Conservation (phyloP, 768 basidiomycete species). For the Guyanaporus albipodus region DNA sequence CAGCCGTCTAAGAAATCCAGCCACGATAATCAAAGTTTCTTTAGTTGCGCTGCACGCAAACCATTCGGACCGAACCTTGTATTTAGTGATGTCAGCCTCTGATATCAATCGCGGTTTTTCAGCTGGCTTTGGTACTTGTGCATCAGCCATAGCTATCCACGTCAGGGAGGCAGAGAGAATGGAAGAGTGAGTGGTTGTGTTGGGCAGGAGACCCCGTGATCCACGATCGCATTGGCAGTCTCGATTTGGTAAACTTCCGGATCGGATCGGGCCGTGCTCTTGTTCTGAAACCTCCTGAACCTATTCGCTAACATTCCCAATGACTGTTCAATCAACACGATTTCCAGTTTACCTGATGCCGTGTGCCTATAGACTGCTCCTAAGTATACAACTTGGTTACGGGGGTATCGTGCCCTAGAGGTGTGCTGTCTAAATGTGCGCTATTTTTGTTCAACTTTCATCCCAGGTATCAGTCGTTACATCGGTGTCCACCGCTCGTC, state of each 20-base stretch:
- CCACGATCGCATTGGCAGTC: constrained; percentile 9
- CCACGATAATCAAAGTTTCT: constrained; percentile 6
- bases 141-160: constrained; percentile 53
- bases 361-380: constrained; percentile 19
- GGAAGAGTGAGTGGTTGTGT: constrained; percentile 5
- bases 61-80: constrained; percentile 54
- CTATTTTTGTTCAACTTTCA: constrained; percentile 8
- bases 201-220: background rate
- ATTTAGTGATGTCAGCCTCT: constrained; percentile 80
- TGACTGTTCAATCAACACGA: background rate
- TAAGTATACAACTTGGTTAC: constrained; percentile 26
- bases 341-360: background rate
- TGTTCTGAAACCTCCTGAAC: no score
- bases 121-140: constrained; percentile 41
- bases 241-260: constrained; percentile 25
- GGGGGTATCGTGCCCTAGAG: constrained; percentile 24
- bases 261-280: background rate
- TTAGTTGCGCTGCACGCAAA: constrained; percentile 15
- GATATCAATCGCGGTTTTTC: constrained; percentile 54
- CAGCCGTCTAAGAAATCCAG: constrained; percentile 60
- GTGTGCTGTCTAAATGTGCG: constrained; percentile 17
- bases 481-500: constrained; percentile 7
- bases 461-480: constrained; percentile 18
- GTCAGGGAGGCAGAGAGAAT: background rate
- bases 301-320: no score